phyloP scores from a whole-genome alignment of 2,329 filamentous ascomycete species.

The Seiridium cupressi region DNA sequence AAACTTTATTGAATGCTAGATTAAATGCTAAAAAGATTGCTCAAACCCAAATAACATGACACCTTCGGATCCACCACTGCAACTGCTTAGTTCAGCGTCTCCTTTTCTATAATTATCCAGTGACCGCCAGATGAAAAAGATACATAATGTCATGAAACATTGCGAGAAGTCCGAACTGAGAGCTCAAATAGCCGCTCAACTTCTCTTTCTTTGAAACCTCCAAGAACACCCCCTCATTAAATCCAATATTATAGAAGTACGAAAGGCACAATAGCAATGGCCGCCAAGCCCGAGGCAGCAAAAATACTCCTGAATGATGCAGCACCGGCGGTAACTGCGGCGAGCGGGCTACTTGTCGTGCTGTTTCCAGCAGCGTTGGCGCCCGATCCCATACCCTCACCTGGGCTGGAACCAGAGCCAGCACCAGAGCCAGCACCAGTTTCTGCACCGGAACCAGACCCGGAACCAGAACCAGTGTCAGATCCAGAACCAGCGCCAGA shows the following conservation, averaged over 20 bases:
- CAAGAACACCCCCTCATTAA: background rate
- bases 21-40: too few species aligned
- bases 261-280: constrained; percentile 24
- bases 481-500: background rate
- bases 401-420: background rate
- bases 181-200: background rate
- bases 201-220: background rate
- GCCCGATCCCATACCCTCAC: background rate
- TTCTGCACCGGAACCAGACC: background rate
- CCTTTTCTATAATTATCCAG: background rate
- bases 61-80: too few species aligned
- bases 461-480: background rate
- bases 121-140: background rate
- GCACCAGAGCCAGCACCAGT: background rate
- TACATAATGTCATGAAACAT: constrained; percentile 4
- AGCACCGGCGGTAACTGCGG: constrained; percentile 21
- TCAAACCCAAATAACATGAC: too few species aligned
- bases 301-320: constrained; percentile 25
- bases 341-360: constrained; percentile 13
- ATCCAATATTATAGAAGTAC: constrained; percentile 20
- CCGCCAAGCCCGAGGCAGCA: constrained; percentile 20
- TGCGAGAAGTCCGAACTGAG: background rate
- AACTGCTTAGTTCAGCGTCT: too few species aligned
- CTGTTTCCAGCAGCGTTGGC: constrained; percentile 11
- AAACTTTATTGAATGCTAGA: too few species aligned